Evolutionary conservation across 768 basidiomycete genomes (phyloP).

Genomic region (Amanita exitialis): DNA sequence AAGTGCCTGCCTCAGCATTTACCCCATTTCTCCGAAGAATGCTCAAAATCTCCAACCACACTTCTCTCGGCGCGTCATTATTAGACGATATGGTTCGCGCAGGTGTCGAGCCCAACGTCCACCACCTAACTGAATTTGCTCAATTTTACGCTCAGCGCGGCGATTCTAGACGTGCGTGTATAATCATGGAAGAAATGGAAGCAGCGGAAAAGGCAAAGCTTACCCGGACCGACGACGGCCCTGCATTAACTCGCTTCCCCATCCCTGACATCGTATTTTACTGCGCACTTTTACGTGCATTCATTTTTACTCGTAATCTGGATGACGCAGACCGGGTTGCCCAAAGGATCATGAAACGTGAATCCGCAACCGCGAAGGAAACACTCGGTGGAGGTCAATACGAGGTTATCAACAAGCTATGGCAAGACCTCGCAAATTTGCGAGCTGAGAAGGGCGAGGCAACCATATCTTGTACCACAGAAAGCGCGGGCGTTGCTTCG

Average conservation of each 20-base stretch:
- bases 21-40: conserved; percentile 41
- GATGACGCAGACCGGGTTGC: conserved; percentile 10
- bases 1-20: conserved; percentile 27
- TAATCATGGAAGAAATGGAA: conserved; percentile 34
- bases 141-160: conserved; percentile 33
- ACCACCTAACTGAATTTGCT: conserved; percentile 42
- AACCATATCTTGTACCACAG: neutral
- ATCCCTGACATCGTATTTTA: conserved; percentile 15
- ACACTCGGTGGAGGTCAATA: neutral
- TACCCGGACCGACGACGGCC: neutral
- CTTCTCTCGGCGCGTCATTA: conserved; percentile 24
- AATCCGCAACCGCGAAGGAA: conserved; percentile 6
- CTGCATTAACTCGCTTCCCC: conserved; percentile 5
- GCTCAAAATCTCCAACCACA: conserved; percentile 10
- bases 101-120: conserved; percentile 32
- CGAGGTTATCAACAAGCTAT: neutral
- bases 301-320: conserved; percentile 11
- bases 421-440: neutral
- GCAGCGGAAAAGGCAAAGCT: neutral
- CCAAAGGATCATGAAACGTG: neutral
- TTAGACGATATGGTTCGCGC: conserved; percentile 42
- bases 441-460: neutral
- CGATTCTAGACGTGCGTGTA: conserved; percentile 22
- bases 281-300: conserved; percentile 13
- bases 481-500: neutral